Base-by-base conservation (phyloP, 768 basidiomycete species). In the Suillus brevipes region DNA sequence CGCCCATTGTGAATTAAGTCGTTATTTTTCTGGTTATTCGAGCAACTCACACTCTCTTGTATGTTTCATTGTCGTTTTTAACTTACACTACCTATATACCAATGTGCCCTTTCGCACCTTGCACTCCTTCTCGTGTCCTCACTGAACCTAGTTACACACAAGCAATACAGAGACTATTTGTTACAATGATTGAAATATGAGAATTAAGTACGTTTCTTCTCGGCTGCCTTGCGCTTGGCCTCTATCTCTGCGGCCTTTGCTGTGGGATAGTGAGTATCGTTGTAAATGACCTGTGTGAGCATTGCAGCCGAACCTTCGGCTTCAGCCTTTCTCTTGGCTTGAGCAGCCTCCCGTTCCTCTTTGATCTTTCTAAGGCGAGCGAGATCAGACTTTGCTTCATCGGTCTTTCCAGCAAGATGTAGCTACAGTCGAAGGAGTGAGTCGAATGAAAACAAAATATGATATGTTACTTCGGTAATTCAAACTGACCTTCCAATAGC, bases 311-410 rank as follows among this genome's bases (percentile, higher is more conserved):
- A 61, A 94, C 95, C 92, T 70, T 94, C 93, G 6, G 88, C 83
- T 73, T 97, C 96, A 0, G 95, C 95, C 79, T 93, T 88, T 63
- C 95, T 82, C 83, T 90, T 92, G 2, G 91, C 92, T 56, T 89
- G 88, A 1, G 95, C 95, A 49, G 87, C 90, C 67, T 95, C 95
- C 59, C 96, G 89, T 65, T 97, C 93, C 63, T 87, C 89, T 65
- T 86, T 86, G 72, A 99, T 93, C 86, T 89, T 91, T 55, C 87
- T 86, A 18, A 99, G 85, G 42, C 96, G 86, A 23, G 90, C 86
- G 59, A 99, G 87, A 77, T 99, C 96, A 4, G 89, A 77, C 79
- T 95, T 92, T 23, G 96, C 95, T 75, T 97, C 84, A 42, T 90
- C 88, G 0, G 96, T 98, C 87, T 97, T 92, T 66, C 96, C 96